Conservation (phyloP, 192 early-diverging fungal genomes). For the Backusella australiensis region DNA sequence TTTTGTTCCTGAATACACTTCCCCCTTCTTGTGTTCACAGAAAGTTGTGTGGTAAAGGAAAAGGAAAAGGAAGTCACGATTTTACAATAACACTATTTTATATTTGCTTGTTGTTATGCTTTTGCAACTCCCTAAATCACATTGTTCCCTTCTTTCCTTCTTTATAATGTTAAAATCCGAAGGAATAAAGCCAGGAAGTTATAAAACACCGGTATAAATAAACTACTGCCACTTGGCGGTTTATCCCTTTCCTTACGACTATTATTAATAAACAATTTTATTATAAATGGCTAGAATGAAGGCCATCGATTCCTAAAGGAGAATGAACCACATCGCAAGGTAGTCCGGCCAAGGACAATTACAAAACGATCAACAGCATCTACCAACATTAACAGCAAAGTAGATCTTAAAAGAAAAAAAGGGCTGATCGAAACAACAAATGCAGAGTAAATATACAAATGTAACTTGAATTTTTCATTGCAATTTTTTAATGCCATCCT, state of each 20-base stretch:
- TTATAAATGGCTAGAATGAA: background rate
- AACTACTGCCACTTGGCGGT: background rate
- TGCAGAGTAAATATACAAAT: background rate
- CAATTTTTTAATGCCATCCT: background rate
- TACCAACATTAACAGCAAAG: background rate
- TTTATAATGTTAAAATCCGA: background rate
- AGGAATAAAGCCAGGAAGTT: background rate
- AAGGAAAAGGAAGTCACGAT: background rate
- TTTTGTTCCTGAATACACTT: background rate
- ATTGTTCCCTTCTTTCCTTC: background rate
- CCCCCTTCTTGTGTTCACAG: background rate
- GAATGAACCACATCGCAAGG: background rate
- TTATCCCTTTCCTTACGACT: background rate
- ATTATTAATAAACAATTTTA: background rate
- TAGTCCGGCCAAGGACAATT: background rate
- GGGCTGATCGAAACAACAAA: background rate
- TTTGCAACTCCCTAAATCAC: background rate
- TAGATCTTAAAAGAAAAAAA: background rate
- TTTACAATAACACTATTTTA: background rate
- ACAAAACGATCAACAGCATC: background rate
- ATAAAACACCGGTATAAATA: background rate
- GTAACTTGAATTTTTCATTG: background rate
- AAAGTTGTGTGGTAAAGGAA: background rate
- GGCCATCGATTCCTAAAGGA: background rate
- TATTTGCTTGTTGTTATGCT: background rate